Evolutionary conservation across 352 stramenopile genomes (phyloP), one percentile per base, ranked within the genome.

Genomic region (Phytophthora macrochlamydospora): DNA sequence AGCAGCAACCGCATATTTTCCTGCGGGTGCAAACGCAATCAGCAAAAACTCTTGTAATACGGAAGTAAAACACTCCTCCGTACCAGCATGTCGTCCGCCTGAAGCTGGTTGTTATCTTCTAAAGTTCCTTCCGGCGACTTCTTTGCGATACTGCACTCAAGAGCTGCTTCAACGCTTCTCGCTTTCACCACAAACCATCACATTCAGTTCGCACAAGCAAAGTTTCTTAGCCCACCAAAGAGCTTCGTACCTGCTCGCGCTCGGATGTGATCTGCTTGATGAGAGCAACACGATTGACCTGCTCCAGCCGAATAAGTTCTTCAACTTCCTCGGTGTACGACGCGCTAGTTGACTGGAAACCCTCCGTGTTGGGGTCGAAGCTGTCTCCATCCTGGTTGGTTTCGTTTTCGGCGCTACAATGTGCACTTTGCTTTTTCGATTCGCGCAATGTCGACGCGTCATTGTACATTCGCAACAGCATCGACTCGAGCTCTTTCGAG

Each of bases 401-500:
- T 14, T 51, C 29, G 4, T 57, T 24, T 18, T 66, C 43, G 1
- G 67, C 38, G n/a, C 52, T 46, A 7, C 35, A 33, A 4, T 73
- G 37, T 48, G 49, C 30, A 40, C 49, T 24, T 0, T 32, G 31
- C 13, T 51, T 85, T 31, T 59, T 74, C 1, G 49, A 51, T n/a
- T 67, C 59, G 59, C 37, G 46, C 4, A 71, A 61, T 1, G 67
- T 53, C 38, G 65, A 82, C 2, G 84, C 72, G 7, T 91, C 79
- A 18, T 92, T 93, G 65, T 86, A 87, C 53, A 91, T 80, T 0
- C 77, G 78, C 46, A 93, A 38, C 11, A 93, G 58, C 4, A 84
- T 24, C 13, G 81, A 83, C 40, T 93, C 85, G 8, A 93, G 69
- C 6, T 93, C 85, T 59, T 84, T 89, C 2, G 76, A 63, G 38